Evolutionary conservation across 2,329 filamentous ascomycete genomes (phyloP).

Genomic region (Penicillium sp.): DNA sequence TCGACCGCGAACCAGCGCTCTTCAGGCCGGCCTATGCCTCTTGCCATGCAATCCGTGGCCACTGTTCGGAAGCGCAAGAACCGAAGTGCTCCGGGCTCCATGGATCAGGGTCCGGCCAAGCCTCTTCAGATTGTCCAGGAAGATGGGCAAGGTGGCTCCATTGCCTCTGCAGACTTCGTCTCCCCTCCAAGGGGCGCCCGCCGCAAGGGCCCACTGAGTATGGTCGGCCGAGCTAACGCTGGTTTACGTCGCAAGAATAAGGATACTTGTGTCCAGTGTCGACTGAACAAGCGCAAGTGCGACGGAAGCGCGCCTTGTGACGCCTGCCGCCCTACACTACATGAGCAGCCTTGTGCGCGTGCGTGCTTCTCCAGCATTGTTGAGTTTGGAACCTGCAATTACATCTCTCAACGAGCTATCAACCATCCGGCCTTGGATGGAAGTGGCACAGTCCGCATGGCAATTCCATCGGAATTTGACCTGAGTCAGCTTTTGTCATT

Average conservation of each 20-base stretch:
- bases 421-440: slow-evolving; percentile 42
- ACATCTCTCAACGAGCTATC: slow-evolving; percentile 47
- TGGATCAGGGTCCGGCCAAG: slow-evolving; percentile 31
- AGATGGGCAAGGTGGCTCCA: slow-evolving; percentile 43
- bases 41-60: slow-evolving; percentile 32
- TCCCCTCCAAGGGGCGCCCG: slow-evolving; percentile 44
- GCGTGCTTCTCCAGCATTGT: slow-evolving; percentile 48
- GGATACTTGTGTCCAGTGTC: slow-evolving; percentile 46
- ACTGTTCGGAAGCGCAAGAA: slow-evolving; percentile 39
- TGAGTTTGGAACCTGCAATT: slow-evolving; percentile 47
- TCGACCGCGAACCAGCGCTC: slow-evolving; percentile 25
- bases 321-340: slow-evolving; percentile 42
- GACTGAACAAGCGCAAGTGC: slow-evolving; percentile 47
- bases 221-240: slow-evolving; percentile 42
- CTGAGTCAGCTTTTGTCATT: slow-evolving; percentile 39
- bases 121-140: slow-evolving; percentile 46
- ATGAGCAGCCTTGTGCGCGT: slow-evolving; percentile 45
- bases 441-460: slow-evolving; percentile 37
- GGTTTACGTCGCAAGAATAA: slow-evolving; percentile 45
- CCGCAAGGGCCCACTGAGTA: slow-evolving; percentile 42
- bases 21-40: slow-evolving; percentile 29
- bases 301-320: slow-evolving; percentile 44
- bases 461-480: slow-evolving; percentile 43
- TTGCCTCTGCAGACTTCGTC: slow-evolving; percentile 43
- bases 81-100: slow-evolving; percentile 24